Evolutionary conservation across 352 stramenopile genomes (phyloP).

Genomic region (Globisporangium orthogonon): DNA sequence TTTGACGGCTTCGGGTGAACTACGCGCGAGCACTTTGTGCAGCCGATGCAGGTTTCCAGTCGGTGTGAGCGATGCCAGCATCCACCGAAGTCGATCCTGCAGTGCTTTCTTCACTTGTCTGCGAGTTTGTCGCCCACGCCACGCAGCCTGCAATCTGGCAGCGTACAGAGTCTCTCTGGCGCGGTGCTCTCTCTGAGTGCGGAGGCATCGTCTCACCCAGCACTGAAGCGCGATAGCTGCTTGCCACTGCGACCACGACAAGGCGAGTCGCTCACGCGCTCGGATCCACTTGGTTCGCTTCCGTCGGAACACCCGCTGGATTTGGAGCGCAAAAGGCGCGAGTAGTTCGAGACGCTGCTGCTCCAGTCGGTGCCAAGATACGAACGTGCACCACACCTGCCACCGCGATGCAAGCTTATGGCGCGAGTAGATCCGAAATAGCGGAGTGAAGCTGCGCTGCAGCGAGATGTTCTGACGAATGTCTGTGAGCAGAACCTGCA

Average conservation of each 20-base stretch:
- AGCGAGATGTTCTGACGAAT: conserved; percentile 36
- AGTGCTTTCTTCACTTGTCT: conserved; percentile 34
- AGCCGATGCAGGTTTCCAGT: conserved; percentile 58
- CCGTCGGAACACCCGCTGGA: conserved; percentile 50
- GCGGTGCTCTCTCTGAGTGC: conserved; percentile 11
- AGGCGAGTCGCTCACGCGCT: conserved; percentile 22
- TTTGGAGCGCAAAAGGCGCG: conserved; percentile 39
- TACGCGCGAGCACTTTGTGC: conserved; percentile 29
- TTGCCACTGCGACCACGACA: conserved; percentile 31
- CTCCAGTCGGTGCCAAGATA: conserved; percentile 38
- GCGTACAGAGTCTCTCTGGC: conserved; percentile 19
- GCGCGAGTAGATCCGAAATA: conserved; percentile 48
- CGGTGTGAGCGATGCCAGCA: conserved; percentile 42
- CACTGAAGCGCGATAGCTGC: conserved; percentile 29
- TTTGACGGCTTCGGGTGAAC: conserved; percentile 20
- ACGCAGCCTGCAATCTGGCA: conserved; percentile 34
- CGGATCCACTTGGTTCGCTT: conserved; percentile 28
- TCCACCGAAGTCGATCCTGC: conserved; percentile 29
- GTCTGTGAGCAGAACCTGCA: conserved; percentile 32
- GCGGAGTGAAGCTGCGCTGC: conserved; percentile 54
- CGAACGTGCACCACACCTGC: conserved; percentile 32
- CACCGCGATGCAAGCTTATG: conserved; percentile 31
- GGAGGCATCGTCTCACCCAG: conserved; percentile 21
- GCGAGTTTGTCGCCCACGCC: conserved; percentile 30
- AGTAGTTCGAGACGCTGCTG: conserved; percentile 28